Evolutionary conservation across 1,284 basidiomycete genomes (phyloP).

Genomic region (Chondrostereum purpureum): DNA sequence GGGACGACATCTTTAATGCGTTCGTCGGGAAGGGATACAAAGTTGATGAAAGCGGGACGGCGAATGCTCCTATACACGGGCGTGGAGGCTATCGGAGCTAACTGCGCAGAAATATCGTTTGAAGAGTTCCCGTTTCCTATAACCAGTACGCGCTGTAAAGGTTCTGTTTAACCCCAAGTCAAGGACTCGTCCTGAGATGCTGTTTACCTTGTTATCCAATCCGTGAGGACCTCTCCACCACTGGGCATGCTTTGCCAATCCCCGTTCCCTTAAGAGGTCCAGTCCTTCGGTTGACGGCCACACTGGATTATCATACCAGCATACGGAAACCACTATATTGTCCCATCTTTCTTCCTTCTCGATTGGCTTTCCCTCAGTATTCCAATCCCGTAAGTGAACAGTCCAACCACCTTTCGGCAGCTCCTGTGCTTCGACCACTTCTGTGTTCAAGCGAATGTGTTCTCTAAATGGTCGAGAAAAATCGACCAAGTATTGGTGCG

Average conservation of each 20-base stretch:
- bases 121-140: conserved; percentile 43
- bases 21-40: conserved; percentile 33
- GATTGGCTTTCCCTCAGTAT: conserved; percentile 11
- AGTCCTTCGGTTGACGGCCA: conserved; percentile 35
- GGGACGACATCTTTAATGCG: conserved; percentile 35
- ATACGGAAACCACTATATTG: conserved; percentile 34
- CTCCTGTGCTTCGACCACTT: conserved; percentile 33
- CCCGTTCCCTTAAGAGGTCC: conserved; percentile 22
- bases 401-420: conserved; percentile 29
- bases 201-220: conserved; percentile 32
- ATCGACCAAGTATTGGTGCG: conserved; percentile 30
- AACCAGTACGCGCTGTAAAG: conserved; percentile 33
- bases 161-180: neutral
- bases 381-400: conserved; percentile 33
- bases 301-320: conserved; percentile 36
- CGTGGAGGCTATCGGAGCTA: conserved; percentile 25
- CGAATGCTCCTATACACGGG: conserved; percentile 40
- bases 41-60: conserved; percentile 28
- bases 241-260: conserved; percentile 31
- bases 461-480: conserved; percentile 31
- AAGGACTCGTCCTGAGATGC: conserved; percentile 23
- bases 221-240: conserved; percentile 30
- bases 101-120: conserved; percentile 41
- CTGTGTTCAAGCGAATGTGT: conserved; percentile 31
- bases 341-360: conserved; percentile 33